Base-by-base conservation (phyloP, 2,329 filamentous ascomycete species). In the Emergomyces orientalis region DNA sequence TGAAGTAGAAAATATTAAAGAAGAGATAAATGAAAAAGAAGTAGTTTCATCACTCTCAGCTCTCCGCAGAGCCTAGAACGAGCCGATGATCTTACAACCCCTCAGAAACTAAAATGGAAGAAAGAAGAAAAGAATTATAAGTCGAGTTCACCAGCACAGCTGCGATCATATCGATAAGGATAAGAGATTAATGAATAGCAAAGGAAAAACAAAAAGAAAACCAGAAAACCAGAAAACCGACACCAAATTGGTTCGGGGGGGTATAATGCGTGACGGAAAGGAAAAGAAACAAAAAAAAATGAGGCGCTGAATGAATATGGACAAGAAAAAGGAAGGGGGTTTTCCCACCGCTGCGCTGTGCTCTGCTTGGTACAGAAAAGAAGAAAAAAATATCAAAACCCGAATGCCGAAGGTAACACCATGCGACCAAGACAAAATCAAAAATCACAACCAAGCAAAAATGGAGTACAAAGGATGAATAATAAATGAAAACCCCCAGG, bases 361-460 rank as follows among this genome's bases (percentile, higher is more conserved):
- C 37, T 41, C 9, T 45, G 37, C 25, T 30, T 34, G 27, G 55
- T 57, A 32, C 19, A 57, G 7, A n/a, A 57, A 39, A 25, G n/a
- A 25, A 25, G 9, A 41, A 25, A 30, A 39, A 39, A 41, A 59
- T 5, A 32, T 19, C 5, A 45, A 59, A 59, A 22, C 37, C 37
- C 13, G 37, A 37, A 59, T 43, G 56, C 56, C 25, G 37, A 47
- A 30, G 56, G 56, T 59, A 59, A 59, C 37, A 43, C 14, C 37
- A 37, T 19, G 41, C 39, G 11, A 30, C 43, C 19, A 30, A 59
- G n/a, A 32, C 55, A 34, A 39, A 41, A 41, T 14, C 19, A 45
- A 37, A 27, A 34, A n/a, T 7, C 27, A 37, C 2, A 3, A 37
- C n/a, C n/a, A n/a, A n/a, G n/a, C n/a, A n/a, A 34, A 17, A 37